Base-by-base conservation (phyloP, 2,329 filamentous ascomycete species). In the Pseudopyricularia javanii region DNA sequence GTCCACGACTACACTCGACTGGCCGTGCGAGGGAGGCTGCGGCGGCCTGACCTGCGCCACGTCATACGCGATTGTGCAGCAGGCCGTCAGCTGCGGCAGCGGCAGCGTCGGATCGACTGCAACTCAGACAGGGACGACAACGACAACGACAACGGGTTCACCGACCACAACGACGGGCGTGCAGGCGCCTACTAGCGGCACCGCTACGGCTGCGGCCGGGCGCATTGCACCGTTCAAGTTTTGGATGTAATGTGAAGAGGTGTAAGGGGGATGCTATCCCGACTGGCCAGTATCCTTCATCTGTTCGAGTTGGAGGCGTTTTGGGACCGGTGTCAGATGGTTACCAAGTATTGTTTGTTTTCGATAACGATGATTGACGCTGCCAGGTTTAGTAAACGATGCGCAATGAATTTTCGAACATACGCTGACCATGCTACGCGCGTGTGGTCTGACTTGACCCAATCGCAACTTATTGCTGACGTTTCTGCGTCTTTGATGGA, bases 1-100 rank as follows among this genome's bases (percentile, higher is more conserved):
- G 33, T 56, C 63, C 9, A 69, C 66, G 1, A 58, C 62, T 2
- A 60, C 59, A 3, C 56, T 62, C 7, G 58, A 58, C 17, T 65
- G 60, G 37, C 58, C 60, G 0, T 70, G 67, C 55, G 59, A 57
- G 0, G 55, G 55, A 2, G 59, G 61, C 0, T 70, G 68, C 50
- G 54, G 53, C 17, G 62, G 63, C n/a, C 57, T 65, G 0, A 58
- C 60, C 34, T 68, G 61, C 52, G 43, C 54, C 14, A 63, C 59
- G 1, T 58, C 54, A 50, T 62, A 24, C 40, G 40, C 45, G 9
- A 15, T n/a, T 7, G 17, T 7, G 15, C 50, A 34, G n/a, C 12
- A n/a, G 37, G 37, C 33, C 3, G 1, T 20, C 4, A 20, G 17
- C 28, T 30, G 35, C 40, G 32, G 20, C 20, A 26, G 30, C 3